A percentile compares a stretch with the other conserved stretches of the same genome.
phyloP scores from a whole-genome alignment of 768 basidiomycete genomes.

The Mycena belliarum region DNA sequence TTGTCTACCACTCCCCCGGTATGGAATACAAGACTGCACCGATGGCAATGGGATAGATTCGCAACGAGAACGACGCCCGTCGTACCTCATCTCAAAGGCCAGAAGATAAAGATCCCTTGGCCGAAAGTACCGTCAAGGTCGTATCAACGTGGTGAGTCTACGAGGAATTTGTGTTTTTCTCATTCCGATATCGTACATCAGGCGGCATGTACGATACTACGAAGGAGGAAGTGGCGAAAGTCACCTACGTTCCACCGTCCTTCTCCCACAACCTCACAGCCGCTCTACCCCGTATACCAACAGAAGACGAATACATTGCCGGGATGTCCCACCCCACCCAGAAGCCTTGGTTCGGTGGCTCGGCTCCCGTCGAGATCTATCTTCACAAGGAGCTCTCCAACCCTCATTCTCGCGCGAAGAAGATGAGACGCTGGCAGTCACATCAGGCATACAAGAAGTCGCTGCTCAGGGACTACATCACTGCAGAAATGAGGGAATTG shows the following conservation, averaged over 20 bases:
- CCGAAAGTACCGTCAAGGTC: constrained; percentile 52
- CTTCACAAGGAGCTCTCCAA: constrained; percentile 74
- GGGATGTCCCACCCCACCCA: constrained; percentile 58
- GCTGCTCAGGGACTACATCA: constrained; percentile 54
- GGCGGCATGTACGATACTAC: constrained; percentile 67
- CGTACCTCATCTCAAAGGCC: constrained; percentile 43
- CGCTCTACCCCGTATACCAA: constrained; percentile 40
- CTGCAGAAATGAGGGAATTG: constrained; percentile 54
- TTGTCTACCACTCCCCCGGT: constrained; percentile 59
- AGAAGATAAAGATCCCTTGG: constrained; percentile 66
- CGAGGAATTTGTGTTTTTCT: neutral
- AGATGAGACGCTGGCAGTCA: constrained; percentile 73
- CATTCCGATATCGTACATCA: constrained; percentile 26
- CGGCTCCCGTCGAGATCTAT: constrained; percentile 65
- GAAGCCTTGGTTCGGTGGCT: constrained; percentile 44
- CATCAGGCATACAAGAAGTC: constrained; percentile 47
- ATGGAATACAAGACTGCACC: constrained; percentile 56
- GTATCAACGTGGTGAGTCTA: constrained; percentile 45
- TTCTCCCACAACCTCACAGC: constrained; percentile 41
- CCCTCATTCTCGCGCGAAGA: constrained; percentile 82
- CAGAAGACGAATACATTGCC: constrained; percentile 60
- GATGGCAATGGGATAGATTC: constrained; percentile 74
- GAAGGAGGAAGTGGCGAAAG: constrained; percentile 57
- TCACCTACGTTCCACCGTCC: constrained; percentile 71
- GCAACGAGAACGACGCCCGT: constrained; percentile 65